A percentile compares a stretch with the other conserved stretches of the same genome.
Conservation (phyloP, 73 alveolate species). For the Paramecium tetraurelia region DNA sequence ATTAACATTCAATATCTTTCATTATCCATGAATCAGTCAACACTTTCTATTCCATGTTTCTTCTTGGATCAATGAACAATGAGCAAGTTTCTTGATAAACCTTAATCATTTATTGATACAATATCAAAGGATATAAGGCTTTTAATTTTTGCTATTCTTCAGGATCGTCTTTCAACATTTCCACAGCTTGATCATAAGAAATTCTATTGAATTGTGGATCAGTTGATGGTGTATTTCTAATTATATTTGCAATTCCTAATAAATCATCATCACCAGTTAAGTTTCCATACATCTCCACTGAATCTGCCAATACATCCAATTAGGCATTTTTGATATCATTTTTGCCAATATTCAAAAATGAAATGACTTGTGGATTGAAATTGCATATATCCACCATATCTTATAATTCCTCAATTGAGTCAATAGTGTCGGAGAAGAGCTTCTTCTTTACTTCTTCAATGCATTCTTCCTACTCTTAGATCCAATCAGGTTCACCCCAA, state of each 20-base stretch:
- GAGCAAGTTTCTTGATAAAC: background rate
- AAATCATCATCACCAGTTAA: background rate
- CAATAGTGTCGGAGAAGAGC: background rate
- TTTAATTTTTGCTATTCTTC: background rate
- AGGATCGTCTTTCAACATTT: background rate
- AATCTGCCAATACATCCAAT: constrained; percentile 3
- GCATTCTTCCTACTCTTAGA: background rate
- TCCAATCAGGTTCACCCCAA: background rate
- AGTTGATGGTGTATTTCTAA: background rate
- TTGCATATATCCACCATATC: constrained; percentile 12
- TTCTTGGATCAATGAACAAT: constrained; percentile 14
- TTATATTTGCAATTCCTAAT: background rate
- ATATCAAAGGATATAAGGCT: background rate
- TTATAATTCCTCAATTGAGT: background rate
- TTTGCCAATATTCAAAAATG: background rate
- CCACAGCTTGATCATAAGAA: constrained; percentile 21
- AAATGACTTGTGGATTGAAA: background rate
- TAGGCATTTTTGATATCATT: background rate
- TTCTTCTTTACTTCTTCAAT: background rate
- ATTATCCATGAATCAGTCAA: background rate
- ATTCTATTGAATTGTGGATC: constrained; percentile 21
- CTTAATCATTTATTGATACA: background rate
- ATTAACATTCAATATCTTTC: background rate
- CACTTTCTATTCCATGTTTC: background rate
- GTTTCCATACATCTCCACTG: background rate